Percentiles rank a stretch among this genome's conserved stretches.
phyloP scores from a whole-genome alignment of 2,329 filamentous ascomycete species.

The Cladophialophora immunda region DNA sequence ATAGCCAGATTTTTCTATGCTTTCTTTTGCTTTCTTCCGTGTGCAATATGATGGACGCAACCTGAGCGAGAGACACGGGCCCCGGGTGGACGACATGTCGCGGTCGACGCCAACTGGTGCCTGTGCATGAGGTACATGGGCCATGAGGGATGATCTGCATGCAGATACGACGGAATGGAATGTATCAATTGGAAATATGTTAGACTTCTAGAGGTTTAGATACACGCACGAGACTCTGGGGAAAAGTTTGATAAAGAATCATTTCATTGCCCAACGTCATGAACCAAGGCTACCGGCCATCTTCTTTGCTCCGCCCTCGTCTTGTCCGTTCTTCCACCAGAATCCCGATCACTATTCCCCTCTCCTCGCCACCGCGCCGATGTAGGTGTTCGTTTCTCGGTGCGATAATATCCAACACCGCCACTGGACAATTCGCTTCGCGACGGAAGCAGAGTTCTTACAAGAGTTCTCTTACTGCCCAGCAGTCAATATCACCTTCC shows the following conservation, averaged over 20 bases:
- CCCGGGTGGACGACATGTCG: not conserved
- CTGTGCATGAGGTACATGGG: not conserved
- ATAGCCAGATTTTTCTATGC: not conserved
- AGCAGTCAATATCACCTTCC: not conserved
- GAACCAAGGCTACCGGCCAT: not conserved
- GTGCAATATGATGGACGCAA: not conserved
- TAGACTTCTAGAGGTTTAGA: too few relatives aligned
- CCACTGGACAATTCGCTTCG: not conserved
- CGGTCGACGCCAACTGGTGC: not conserved
- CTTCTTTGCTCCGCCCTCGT: not conserved
- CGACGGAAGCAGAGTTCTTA: not conserved
- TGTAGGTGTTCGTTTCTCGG: not conserved
- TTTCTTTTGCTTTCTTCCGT: not conserved
- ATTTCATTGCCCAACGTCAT: not conserved
- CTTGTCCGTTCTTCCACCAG: too few relatives aligned
- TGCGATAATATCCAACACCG: not conserved
- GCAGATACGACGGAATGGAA: not conserved
- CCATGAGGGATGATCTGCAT: not conserved
- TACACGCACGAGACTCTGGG: not conserved
- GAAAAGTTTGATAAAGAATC: not conserved
- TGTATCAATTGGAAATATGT: too few relatives aligned
- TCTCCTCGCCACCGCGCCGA: too few relatives aligned
- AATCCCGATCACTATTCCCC: too few relatives aligned
- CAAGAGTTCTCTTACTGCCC: not conserved
- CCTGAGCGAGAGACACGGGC: not conserved